Percentiles rank a stretch among this genome's conserved stretches.
phyloP scores from a whole-genome alignment of 2,329 filamentous ascomycete species.

The Geoglossum cookeanum region DNA sequence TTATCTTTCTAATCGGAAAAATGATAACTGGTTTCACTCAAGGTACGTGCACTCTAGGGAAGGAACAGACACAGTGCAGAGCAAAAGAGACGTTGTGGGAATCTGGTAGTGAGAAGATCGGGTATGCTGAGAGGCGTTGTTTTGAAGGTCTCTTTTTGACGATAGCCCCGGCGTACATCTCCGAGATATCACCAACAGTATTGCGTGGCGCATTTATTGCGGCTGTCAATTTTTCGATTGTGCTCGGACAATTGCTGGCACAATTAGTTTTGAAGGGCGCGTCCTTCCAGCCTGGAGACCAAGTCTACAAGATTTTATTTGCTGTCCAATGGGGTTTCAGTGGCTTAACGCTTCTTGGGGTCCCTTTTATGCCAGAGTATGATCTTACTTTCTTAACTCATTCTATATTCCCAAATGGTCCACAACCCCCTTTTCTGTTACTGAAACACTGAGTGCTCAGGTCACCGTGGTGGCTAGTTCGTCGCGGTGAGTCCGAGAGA shows the following conservation, averaged over 20 bases:
- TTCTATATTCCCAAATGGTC: neutral
- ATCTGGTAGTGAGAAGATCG: too few species aligned
- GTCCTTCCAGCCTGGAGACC: slow-evolving; percentile 21
- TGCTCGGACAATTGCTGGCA: slow-evolving; percentile 30
- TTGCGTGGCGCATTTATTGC: slow-evolving; percentile 33
- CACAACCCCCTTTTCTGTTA: neutral
- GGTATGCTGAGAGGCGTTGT: too few species aligned
- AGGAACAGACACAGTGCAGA: too few species aligned
- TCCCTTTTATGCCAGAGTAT: slow-evolving; percentile 25
- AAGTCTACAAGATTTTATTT: slow-evolving; percentile 31
- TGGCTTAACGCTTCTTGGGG: slow-evolving; percentile 24
- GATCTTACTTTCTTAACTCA: neutral
- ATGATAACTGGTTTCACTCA: neutral
- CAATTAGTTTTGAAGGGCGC: slow-evolving; percentile 14
- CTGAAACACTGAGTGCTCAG: neutral
- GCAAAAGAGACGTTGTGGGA: too few species aligned
- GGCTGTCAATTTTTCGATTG: slow-evolving; percentile 38
- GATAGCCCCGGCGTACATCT: slow-evolving; percentile 20
- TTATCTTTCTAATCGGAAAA: neutral
- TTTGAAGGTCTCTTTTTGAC: neutral
- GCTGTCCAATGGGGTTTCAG: slow-evolving; percentile 34
- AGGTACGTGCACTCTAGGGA: neutral
- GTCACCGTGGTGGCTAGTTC: slow-evolving; percentile 32
- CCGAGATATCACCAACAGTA: slow-evolving; percentile 25
- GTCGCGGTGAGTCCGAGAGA: slow-evolving; percentile 15